phyloP scores from a whole-genome alignment of 805 yeast species.

The Starmerella geochares region DNA sequence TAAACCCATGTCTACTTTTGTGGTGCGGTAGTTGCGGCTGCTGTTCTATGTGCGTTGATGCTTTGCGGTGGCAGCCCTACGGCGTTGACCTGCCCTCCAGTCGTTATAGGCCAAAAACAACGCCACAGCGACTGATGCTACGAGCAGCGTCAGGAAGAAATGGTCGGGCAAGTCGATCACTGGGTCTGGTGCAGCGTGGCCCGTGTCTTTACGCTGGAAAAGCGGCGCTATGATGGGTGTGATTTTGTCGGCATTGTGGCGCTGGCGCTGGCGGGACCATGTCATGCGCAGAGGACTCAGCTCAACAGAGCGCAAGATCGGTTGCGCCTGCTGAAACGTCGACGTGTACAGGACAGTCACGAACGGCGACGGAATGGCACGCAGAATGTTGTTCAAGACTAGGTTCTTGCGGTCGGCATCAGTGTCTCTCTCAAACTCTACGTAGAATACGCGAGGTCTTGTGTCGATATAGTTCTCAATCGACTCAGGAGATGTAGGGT shows the following conservation, averaged over 20 bases:
- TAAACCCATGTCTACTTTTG: not conserved
- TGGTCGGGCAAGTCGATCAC: slow-evolving; percentile 23
- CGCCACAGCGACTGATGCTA: slow-evolving; percentile 19
- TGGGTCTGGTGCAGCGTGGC: slow-evolving; percentile 20
- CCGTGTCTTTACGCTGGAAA: slow-evolving; percentile 5
- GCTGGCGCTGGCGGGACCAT: slow-evolving; percentile 22
- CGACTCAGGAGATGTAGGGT: not conserved
- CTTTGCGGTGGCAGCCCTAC: not conserved
- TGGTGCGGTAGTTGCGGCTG: not conserved
- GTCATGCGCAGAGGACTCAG: slow-evolving; percentile 26
- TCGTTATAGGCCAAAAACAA: slow-evolving; percentile 15
- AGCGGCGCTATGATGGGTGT: slow-evolving; percentile 25
- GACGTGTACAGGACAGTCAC: slow-evolving; percentile 52
- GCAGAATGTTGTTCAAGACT: slow-evolving; percentile 44
- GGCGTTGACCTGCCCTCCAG: not conserved
- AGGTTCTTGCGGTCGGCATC: slow-evolving; percentile 39
- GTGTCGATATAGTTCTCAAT: slow-evolving; percentile 17
- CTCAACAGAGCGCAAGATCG: slow-evolving; percentile 26
- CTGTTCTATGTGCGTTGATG: not conserved
- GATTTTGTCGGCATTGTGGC: slow-evolving; percentile 12
- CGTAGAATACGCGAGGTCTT: slow-evolving; percentile 22
- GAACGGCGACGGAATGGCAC: slow-evolving; percentile 53
- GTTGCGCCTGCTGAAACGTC: slow-evolving; percentile 22
- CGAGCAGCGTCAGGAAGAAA: slow-evolving; percentile 20
- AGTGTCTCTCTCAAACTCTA: slow-evolving; percentile 20